Evolutionary conservation across 1,284 basidiomycete species (phyloP).

Genomic region (Irpex sp.): DNA sequence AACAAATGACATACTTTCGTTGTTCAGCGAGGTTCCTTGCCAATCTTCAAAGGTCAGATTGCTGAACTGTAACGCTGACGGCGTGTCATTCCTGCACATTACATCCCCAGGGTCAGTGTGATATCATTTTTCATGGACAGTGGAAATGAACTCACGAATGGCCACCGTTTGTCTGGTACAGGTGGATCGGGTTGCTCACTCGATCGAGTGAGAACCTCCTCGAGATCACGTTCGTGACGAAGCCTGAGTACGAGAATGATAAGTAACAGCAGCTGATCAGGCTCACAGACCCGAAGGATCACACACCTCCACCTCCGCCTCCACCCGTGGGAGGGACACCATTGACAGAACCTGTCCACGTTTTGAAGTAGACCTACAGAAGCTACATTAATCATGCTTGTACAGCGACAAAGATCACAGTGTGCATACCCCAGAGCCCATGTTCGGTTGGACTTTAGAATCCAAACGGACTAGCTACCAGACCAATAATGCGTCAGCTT

Average conservation of each 20-base stretch:
- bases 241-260: conserved; percentile 31
- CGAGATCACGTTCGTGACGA: conserved; percentile 46
- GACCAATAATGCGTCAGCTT: background rate
- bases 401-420: background rate
- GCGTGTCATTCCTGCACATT: conserved; percentile 42
- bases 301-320: conserved; percentile 50
- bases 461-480: conserved; percentile 43
- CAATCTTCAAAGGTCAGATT: conserved; percentile 46
- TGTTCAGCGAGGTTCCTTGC: conserved; percentile 43
- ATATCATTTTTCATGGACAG: background rate
- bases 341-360: conserved; percentile 53
- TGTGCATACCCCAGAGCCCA: conserved; percentile 43
- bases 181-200: conserved; percentile 42
- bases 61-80: conserved; percentile 46
- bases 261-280: background rate
- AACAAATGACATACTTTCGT: conserved; percentile 33
- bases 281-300: background rate
- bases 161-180: conserved; percentile 53
- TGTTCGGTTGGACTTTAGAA: conserved; percentile 49
- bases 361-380: conserved; percentile 58
- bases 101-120: background rate
- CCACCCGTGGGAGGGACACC: conserved; percentile 61
- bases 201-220: conserved; percentile 44
- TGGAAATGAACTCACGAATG: conserved; percentile 35
- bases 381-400: background rate